Conservation (phyloP, 2,329 filamentous ascomycete genomes). For the Thermothelomyces thermophilus region DNA sequence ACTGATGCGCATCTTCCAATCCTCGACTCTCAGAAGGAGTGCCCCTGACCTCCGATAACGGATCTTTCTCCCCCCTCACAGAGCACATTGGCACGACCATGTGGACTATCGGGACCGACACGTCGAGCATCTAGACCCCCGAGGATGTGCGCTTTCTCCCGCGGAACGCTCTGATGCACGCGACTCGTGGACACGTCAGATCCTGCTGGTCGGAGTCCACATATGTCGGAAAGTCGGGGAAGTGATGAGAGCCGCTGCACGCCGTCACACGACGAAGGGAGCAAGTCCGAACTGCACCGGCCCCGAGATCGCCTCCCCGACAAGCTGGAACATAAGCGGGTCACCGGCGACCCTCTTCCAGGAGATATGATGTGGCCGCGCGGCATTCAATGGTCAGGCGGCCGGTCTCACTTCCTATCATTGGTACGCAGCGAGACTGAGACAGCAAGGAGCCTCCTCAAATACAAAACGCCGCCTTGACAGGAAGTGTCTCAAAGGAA, state of each 20-base stretch:
- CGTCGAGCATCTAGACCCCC: background rate
- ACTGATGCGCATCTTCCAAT: no score
- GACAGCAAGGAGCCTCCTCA: background rate
- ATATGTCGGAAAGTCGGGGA: background rate
- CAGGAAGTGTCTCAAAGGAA: background rate
- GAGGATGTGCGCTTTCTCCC: background rate
- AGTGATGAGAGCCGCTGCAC: background rate
- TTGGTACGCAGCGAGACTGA: background rate
- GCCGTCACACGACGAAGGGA: background rate
- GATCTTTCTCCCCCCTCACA: constrained; percentile 2
- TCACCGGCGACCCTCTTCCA: background rate
- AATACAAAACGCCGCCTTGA: background rate
- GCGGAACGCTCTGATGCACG: background rate
- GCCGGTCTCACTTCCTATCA: background rate
- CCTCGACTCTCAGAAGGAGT: no score
- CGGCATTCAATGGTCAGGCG: background rate
- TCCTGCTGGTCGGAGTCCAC: background rate
- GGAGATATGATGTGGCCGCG: background rate
- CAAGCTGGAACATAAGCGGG: background rate
- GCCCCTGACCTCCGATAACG: constrained; percentile 13
- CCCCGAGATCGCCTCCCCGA: background rate
- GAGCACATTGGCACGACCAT: background rate
- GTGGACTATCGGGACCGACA: background rate
- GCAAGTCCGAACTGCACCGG: background rate
- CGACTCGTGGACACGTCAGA: background rate